Conservation (phyloP, 805 yeast genomes). For the Soucietia sequanensis region DNA sequence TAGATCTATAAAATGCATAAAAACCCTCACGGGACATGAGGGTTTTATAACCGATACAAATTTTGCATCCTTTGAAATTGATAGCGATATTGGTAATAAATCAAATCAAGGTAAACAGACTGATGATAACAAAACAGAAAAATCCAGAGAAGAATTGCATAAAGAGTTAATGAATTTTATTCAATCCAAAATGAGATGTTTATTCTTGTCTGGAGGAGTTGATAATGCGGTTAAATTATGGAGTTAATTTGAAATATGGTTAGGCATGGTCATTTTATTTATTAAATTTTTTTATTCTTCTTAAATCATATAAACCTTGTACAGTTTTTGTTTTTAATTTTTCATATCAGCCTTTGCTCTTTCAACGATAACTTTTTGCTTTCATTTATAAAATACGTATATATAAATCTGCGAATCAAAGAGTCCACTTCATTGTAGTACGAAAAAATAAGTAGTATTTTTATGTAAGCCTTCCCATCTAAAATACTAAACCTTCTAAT, state of each 20-base stretch:
- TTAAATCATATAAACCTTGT: no score
- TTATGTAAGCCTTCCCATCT: no score
- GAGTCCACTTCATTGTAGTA: no score
- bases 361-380: neutral
- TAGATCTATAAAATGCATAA: conserved; percentile 44
- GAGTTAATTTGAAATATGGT: conserved; percentile 35
- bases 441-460: no score
- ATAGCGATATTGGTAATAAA: neutral
- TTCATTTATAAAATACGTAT: no score
- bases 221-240: conserved; percentile 58
- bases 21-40: conserved; percentile 61
- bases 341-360: no score
- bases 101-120: conserved; percentile 5
- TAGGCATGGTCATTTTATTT: no score
- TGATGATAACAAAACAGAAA: conserved; percentile 16
- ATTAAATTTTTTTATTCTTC: no score
- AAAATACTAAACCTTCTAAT: no score
- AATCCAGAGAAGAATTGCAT: conserved; percentile 20
- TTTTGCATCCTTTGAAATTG: conserved; percentile 45
- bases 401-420: no score
- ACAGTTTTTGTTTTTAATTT: no score
- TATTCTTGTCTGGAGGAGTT: conserved; percentile 62
- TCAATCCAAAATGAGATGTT: conserved; percentile 55
- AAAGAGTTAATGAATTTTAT: conserved; percentile 26
- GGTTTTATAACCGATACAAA: conserved; percentile 68